Conservation (phyloP, 2,329 filamentous ascomycete species). For the Dactylellina sp. region DNA sequence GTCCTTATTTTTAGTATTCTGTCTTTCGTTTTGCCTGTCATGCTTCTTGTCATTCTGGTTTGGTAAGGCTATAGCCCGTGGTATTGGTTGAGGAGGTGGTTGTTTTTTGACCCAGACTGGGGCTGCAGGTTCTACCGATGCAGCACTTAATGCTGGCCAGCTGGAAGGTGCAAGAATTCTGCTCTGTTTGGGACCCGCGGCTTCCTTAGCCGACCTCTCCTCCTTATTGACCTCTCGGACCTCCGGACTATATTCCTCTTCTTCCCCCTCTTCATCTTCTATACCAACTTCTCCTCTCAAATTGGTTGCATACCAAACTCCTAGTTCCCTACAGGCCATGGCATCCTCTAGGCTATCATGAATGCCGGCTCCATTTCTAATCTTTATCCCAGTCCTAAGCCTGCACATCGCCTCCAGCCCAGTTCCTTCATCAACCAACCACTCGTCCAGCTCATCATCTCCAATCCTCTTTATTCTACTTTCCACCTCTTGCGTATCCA, state of each 20-base stretch:
- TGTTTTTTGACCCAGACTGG: background rate
- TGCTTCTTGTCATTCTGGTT: no score
- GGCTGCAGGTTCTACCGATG: background rate
- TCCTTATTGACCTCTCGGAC: background rate
- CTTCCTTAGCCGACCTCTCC: background rate
- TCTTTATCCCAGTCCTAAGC: slow-evolving; percentile 34
- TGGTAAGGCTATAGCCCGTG: no score
- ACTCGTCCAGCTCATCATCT: slow-evolving; percentile 43
- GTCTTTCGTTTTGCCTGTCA: no score
- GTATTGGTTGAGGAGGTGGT: no score
- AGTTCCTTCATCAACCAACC: slow-evolving; percentile 47
- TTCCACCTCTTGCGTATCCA: slow-evolving; percentile 65
- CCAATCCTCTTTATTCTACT: slow-evolving; percentile 50
- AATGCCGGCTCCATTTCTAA: slow-evolving; percentile 59
- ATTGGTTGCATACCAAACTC: slow-evolving; percentile 63
- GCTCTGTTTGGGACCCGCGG: background rate
- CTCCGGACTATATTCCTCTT: background rate
- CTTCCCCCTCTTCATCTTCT: background rate
- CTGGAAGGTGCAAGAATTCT: background rate
- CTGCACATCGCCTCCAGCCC: slow-evolving; percentile 47
- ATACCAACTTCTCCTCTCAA: slow-evolving; percentile 25
- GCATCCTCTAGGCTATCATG: slow-evolving; percentile 67
- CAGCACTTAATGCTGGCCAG: background rate
- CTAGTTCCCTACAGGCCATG: slow-evolving; percentile 65
- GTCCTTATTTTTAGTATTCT: background rate